Percentiles rank a stretch among this genome's conserved stretches.
Evolutionary conservation across 441 rosid species (phyloP).

Genomic region (Brassica hybrid): DNA sequence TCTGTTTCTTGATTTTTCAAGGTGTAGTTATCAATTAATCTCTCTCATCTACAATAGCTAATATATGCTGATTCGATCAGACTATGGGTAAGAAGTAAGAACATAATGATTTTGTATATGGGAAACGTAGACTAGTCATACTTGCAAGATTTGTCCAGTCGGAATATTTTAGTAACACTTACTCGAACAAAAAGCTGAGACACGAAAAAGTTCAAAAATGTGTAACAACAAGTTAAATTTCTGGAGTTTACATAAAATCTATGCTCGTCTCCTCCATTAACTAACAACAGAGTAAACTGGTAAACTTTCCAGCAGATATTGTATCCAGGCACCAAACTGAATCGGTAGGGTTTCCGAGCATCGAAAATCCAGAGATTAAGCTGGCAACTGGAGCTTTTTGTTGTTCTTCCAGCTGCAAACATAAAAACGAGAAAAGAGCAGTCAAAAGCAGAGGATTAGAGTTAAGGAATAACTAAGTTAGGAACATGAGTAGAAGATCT

Average conservation of each 20-base stretch:
- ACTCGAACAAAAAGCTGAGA: conserved; percentile 5
- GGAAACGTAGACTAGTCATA: neutral
- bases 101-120: conserved; percentile 2
- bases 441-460: neutral
- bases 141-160: neutral
- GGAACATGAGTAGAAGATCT: neutral
- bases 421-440: neutral
- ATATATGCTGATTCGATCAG: neutral
- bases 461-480: neutral
- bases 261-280: conserved; percentile 30
- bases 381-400: conserved; percentile 62
- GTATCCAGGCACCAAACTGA: conserved; percentile 7
- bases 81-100: neutral
- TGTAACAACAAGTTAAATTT: conserved; percentile 26
- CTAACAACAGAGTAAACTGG: conserved; percentile 35
- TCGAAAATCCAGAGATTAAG: conserved; percentile 38
- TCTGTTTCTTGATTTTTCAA: neutral
- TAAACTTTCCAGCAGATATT: conserved; percentile 5
- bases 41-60: neutral
- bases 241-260: conserved; percentile 33
- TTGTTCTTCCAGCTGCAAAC: conserved; percentile 69
- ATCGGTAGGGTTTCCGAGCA: conserved; percentile 18
- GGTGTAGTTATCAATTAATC: neutral
- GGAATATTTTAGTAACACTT: conserved; percentile 14
- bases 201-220: conserved; percentile 3